These are phyloP conservation scores for Thielaviopsis populi DNA, from an alignment of 2,329 filamentous ascomycete species.

Conservation along the genomic window DNA sequence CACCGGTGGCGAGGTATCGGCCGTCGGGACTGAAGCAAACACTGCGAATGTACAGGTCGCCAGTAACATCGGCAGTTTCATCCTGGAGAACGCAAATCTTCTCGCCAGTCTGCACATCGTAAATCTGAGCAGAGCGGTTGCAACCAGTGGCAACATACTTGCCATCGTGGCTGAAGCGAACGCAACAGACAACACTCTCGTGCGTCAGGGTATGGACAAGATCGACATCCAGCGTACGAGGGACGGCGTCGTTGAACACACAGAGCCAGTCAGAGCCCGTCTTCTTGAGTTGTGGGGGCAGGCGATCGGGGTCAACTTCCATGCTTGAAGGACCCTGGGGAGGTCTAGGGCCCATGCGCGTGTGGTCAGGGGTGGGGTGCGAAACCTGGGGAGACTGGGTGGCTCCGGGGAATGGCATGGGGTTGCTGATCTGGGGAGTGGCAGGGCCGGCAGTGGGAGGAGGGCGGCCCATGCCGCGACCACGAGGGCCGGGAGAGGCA, in stretches of 20 bases:
- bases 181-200: conserved; percentile 95
- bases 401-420: conserved; percentile 70
- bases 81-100: conserved; percentile 87
- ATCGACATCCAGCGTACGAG: conserved; percentile 81
- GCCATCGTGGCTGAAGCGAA: conserved; percentile 89
- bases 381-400: conserved; percentile 74
- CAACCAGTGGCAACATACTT: conserved; percentile 94
- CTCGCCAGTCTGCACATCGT: conserved; percentile 74
- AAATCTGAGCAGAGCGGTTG: conserved; percentile 98
- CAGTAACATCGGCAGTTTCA: conserved; percentile 68
- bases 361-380: conserved; percentile 62
- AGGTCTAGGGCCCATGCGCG: conserved; percentile 32
- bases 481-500: conserved; percentile 64
- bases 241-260: conserved; percentile 86
- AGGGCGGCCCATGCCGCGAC: conserved; percentile 52
- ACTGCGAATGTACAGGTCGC: conserved; percentile 91
- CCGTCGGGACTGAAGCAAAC: conserved; percentile 98
- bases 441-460: conserved; percentile 50
- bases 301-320: conserved; percentile 72
- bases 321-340: conserved; percentile 25
- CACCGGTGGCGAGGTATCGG: conserved; percentile 83
- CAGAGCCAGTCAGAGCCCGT: conserved; percentile 88
- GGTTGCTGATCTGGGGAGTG: conserved; percentile 82
- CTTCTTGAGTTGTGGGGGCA: conserved; percentile 78
- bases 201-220: conserved; percentile 85